Conservation (phyloP, 1,139 yeast species). For the Pichiaceae sp. region DNA sequence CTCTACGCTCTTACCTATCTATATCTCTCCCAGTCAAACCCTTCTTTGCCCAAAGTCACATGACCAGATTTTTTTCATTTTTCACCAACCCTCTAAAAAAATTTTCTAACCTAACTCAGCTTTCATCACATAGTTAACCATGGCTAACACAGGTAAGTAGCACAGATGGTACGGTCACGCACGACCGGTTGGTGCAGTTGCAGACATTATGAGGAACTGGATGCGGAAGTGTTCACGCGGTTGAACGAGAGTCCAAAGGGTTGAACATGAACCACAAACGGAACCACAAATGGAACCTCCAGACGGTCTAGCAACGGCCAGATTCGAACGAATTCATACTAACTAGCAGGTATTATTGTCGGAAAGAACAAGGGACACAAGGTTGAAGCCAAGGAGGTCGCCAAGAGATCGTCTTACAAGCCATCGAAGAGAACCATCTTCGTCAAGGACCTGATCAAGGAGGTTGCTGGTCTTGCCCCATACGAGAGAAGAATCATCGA, state of each 20-base stretch:
- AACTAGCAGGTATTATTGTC: slow-evolving; percentile 90
- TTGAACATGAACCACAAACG: no score
- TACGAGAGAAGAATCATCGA: slow-evolving; percentile 99
- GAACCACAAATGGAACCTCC: no score
- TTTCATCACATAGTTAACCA: background rate
- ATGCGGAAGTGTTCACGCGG: no score
- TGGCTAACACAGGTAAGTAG: background rate
- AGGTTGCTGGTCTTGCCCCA: slow-evolving; percentile 99
- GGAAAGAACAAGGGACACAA: slow-evolving; percentile 99
- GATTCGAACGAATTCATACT: slow-evolving; percentile 22
- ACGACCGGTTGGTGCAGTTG: no score
- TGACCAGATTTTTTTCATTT: no score
- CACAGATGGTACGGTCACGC: no score
- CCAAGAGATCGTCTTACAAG: slow-evolving; percentile 93
- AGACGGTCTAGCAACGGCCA: no score
- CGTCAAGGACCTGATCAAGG: slow-evolving; percentile 92
- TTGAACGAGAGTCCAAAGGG: no score
- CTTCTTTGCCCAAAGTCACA: no score
- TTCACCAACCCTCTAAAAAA: background rate
- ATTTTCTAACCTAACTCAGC: background rate
- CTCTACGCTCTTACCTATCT: background rate
- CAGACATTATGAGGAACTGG: no score
- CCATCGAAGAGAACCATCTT: slow-evolving; percentile 96
- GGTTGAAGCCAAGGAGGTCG: slow-evolving; percentile 87
- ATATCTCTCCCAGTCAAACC: no score